phyloP scores from a whole-genome alignment of 2,329 filamentous ascomycete genomes.

The Sclerotinia borealis region DNA sequence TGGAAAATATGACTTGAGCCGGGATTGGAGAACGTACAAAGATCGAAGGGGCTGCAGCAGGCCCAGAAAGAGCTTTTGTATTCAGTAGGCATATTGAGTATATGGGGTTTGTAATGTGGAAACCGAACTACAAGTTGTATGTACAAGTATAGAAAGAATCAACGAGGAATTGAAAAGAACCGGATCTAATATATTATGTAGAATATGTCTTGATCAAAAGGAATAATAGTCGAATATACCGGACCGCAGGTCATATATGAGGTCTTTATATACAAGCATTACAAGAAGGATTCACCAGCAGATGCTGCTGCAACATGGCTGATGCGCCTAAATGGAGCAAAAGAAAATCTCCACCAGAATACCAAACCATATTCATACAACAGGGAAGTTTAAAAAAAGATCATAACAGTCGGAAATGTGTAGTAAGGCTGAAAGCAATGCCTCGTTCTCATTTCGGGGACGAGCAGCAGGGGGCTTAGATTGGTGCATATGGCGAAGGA shows the following conservation, averaged over 20 bases:
- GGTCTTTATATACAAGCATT: not conserved
- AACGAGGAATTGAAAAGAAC: not conserved
- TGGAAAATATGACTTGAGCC: not conserved
- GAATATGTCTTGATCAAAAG: not conserved
- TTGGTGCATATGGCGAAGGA: not conserved
- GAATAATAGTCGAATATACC: not conserved
- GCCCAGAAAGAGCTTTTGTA: slow-evolving; percentile 9
- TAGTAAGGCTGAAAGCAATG: slow-evolving; percentile 3
- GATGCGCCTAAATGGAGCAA: not conserved
- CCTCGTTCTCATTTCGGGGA: slow-evolving; percentile 2
- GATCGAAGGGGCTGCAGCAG: slow-evolving; percentile 3
- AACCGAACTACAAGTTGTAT: not conserved
- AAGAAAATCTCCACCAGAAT: not conserved
- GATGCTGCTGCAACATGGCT: not conserved
- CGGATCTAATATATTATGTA: not conserved
- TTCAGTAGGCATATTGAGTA: not conserved
- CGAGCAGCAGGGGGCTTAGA: not conserved
- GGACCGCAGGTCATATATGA: not conserved
- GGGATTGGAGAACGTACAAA: not conserved
- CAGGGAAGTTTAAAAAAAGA: not conserved
- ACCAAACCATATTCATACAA: not conserved
- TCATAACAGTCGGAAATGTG: not conserved
- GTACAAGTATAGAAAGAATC: not conserved
- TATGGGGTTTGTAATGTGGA: not conserved
- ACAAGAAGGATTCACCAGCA: not conserved